Evolutionary conservation across 2,329 filamentous ascomycete species (phyloP), one percentile per base, ranked within the genome.

Genomic region (Aspergillus calidoustus): DNA sequence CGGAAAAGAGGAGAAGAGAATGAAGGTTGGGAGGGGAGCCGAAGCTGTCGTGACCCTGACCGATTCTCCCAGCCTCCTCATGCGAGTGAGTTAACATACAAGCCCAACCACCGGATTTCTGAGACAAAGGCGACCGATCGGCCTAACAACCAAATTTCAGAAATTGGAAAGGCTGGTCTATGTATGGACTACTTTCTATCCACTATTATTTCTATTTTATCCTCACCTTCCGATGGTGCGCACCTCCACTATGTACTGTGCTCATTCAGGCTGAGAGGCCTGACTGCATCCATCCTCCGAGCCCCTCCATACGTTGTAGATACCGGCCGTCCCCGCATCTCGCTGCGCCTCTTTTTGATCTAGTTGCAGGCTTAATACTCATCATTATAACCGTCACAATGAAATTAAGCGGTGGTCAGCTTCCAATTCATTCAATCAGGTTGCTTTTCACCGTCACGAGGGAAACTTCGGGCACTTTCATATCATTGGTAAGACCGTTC

Each of bases 91-190:
- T 47, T 68, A 47, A 52, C 22, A 61, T 67, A 51, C 47, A 61
- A 63, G 72, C 72, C 73, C 73, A 75, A 74, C 73, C 72, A 74
- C 73, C 73, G 67, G 57, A 73, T 71, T 76, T 75, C 61, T 69
- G 64, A 62, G 64, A 69, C 61, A 57, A 38, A 41, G 25, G 58
- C 61, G 22, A 60, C 64, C 63, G 68, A 65, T 64, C 59, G 50
- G 51, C 31, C 31, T 47, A 13, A 59, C 43, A 44, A 50, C 43
- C n/a, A 23, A 22, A 48, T 48, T 54, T 38, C 43, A 51, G 46
- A 52, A 59, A 58, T 47, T 56, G n/a, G 23, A 38, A 43, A 61
- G 59, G 54, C 48, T 54, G 54, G 59, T 23, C 17, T 50, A 28
- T 47, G 19, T 19, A 19, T 19, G 19, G 19, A 19, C 43, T 28